Base-by-base conservation (phyloP, 768 basidiomycete species). In the Suillus subluteus region DNA sequence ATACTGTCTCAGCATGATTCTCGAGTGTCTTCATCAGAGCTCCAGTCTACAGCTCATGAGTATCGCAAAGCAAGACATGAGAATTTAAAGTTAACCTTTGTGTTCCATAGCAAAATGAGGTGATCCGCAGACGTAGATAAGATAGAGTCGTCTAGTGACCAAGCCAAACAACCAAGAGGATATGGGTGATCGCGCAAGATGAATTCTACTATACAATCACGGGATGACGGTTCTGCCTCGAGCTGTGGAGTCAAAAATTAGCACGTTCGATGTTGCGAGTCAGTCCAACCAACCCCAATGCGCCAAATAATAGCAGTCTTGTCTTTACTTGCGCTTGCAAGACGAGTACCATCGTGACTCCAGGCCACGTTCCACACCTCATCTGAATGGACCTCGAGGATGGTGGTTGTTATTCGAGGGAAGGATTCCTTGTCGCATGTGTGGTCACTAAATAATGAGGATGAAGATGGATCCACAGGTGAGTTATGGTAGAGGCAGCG, bases 301-400 rank as follows among this genome's bases (percentile, higher is more conserved):
- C 84, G 84, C 96, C 96, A 99, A 61, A 99, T 91, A 64, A 98
- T 92, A 8, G 92, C 95, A 6, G 86, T 84, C 80, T 87, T 88
- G 78, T 99, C 97, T 76, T 87, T 93, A 65, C 96, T 91, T 44
- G 91, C 92, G 69, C 90, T 96, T 38, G 96, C 98, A 61, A 99
- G 82, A 72, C 85, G 89, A 59, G 79, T 78, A 2, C 98, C 98
- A 74, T 91, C 89, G 71, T 93, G 94, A 78, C 95, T 97, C 96
- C 96, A 99, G 75, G 91, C 91, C 66, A 99, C 78, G 74, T 92
- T 89, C 96, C 97, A 99, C 52, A 99, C 96, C 76, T 99, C 95
- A 74, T 99, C 94, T 13, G 83, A 85, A 77, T 98, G 97, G 38
- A 90, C 93, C 55, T 89, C 86, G 66, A 98, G 81, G 62, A 96